phyloP scores from a whole-genome alignment of 139 green algal species.

The Auxenochlorella pyrenoidosa region DNA sequence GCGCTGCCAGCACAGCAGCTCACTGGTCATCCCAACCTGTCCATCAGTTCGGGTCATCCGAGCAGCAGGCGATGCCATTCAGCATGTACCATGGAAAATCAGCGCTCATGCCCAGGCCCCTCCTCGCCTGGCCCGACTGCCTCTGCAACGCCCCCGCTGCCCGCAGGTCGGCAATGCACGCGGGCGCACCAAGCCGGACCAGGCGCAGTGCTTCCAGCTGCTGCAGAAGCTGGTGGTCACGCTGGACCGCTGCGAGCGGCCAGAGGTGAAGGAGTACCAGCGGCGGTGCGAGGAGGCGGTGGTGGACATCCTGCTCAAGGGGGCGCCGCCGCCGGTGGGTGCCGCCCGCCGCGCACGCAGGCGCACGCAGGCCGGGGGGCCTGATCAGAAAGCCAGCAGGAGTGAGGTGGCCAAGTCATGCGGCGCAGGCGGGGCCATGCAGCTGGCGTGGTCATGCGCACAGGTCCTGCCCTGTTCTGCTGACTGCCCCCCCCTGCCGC shows the following conservation, averaged over 20 bases:
- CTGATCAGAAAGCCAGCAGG: no score
- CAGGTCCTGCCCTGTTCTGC: neutral
- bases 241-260: slow-evolving; percentile 58
- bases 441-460: neutral
- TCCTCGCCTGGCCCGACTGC: no score
- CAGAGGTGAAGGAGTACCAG: slow-evolving; percentile 74
- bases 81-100: no score
- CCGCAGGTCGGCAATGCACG: slow-evolving; percentile 56
- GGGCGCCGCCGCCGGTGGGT: slow-evolving; percentile 55
- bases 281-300: slow-evolving; percentile 77
- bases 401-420: no score
- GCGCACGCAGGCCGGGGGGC: no score
- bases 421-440: no score
- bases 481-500: neutral
- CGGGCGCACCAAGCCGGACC: slow-evolving; percentile 46
- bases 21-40: no score
- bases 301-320: slow-evolving; percentile 68
- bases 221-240: slow-evolving; percentile 82
- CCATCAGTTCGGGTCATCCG: no score
- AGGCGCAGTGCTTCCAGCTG: slow-evolving; percentile 68
- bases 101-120: no score
- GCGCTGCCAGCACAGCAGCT: neutral
- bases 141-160: neutral
- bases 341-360: neutral
- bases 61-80: no score